A percentile compares a stretch with the other conserved stretches of the same genome.
Conservation (phyloP, 2,329 filamentous ascomycete genomes). For the Cladophialophora bantiana region DNA sequence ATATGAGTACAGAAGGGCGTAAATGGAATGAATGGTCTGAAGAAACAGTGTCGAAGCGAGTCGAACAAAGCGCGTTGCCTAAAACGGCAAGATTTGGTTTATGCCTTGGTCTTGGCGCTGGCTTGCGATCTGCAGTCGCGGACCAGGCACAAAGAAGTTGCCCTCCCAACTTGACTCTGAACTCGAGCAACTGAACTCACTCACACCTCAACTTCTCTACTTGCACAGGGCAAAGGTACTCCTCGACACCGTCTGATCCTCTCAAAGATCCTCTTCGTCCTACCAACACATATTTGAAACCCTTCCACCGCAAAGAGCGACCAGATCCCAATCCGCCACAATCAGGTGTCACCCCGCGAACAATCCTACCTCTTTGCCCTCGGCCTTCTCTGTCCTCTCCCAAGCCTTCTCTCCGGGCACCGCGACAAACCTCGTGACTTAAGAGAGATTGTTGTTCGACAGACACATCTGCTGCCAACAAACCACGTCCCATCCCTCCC, state of each 20-base stretch:
- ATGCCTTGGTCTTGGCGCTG: slow-evolving; percentile 26
- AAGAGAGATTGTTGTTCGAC: neutral
- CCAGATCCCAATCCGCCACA: slow-evolving; percentile 1
- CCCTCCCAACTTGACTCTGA: neutral
- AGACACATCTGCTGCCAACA: neutral
- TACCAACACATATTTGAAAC: neutral
- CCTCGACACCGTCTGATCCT: neutral
- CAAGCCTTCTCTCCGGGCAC: neutral
- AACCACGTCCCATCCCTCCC: neutral
- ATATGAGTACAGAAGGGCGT: neutral
- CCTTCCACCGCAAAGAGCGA: neutral
- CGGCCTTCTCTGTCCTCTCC: neutral
- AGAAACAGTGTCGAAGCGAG: slow-evolving; percentile 4
- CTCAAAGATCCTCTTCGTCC: neutral
- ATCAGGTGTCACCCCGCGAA: slow-evolving; percentile 6
- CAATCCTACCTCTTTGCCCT: neutral
- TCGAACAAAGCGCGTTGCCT: slow-evolving; percentile 9
- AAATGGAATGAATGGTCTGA: neutral
- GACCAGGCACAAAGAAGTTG: slow-evolving; percentile 13
- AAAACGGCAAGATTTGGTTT: slow-evolving; percentile 22
- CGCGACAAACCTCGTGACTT: neutral
- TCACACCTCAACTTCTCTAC: slow-evolving; percentile 1
- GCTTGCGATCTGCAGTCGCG: slow-evolving; percentile 17
- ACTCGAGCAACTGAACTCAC: slow-evolving; percentile 4
- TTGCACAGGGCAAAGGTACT: neutral